Base-by-base conservation (phyloP, 1,284 basidiomycete species). In the Cryptococcus maquisensis region DNA sequence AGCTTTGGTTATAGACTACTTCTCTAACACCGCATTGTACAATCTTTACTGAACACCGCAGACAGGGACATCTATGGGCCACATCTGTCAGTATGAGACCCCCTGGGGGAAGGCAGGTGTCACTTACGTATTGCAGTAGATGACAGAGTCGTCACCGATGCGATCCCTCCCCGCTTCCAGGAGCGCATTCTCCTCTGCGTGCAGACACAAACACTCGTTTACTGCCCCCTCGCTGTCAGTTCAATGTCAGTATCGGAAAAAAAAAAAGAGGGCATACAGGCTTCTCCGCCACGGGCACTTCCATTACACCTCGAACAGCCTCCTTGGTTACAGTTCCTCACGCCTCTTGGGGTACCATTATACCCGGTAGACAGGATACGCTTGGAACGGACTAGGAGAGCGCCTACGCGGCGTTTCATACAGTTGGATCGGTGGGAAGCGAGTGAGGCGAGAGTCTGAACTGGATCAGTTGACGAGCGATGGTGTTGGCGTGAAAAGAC, bases 171-270 rank as follows among this genome's bases (percentile, higher is more conserved):
- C 93, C 0, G 90, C 90, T 77, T 98, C 95, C 10, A 98, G 78
- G 8, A 98, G 79, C 0, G 95, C 96, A 68, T 98, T 99, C 78
- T 99, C 96, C 75, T 99, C 96, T 0, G 96, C 96, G 71, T 99
- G 96, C 16, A 99, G 79, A 71, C 96, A 99, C 0, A 98, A 79
- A 68, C 95, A 98, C 69, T 92, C 90, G 58, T 86, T 81, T 5
- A 86, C 74, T 77, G 53, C 24, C 21, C 24, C 21, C 3, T 32
- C 28, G 2, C 1, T 24, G 16, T 44, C 42, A 32, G 43, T 18
- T 26, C 21, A 3, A 9, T n/a, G 6, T 6, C 43, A 1, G 8
- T 15, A 15, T 40, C 9, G 39, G n/a, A n/a, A 40, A 8, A 15
- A 21, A 15, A 16, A 26, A 45, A 16, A 9, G 13, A 8, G 10